A percentile compares a stretch with the other conserved stretches of the same genome.
Evolutionary conservation across 441 rosid genomes (phyloP).

Genomic region (Erodium trifolium): DNA sequence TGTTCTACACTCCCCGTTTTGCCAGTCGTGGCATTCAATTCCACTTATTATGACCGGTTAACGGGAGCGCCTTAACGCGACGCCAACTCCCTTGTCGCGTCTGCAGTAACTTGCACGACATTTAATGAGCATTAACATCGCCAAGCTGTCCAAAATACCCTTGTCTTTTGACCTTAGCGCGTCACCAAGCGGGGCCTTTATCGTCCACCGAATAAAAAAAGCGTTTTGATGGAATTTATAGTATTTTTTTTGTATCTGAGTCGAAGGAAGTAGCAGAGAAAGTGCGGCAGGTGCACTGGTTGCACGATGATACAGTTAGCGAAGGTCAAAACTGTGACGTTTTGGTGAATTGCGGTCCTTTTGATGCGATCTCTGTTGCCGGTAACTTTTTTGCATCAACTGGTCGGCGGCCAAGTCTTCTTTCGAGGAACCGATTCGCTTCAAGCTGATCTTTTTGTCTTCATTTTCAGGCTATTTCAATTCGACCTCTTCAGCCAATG

Average conservation of each 20-base stretch:
- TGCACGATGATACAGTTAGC: neutral
- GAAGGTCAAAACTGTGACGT: conserved; percentile 5
- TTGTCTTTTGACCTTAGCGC: neutral
- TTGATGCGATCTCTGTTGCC: neutral
- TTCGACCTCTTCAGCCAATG: neutral
- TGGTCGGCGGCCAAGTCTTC: neutral
- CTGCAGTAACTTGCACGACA: neutral
- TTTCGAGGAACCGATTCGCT: neutral
- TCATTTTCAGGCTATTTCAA: neutral
- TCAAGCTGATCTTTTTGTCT: neutral
- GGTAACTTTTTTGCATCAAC: no score
- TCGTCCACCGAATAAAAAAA: neutral
- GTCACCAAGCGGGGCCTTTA: neutral
- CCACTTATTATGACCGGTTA: neutral
- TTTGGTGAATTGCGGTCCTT: neutral
- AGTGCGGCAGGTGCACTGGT: neutral
- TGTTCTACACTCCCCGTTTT: neutral
- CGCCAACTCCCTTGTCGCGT: neutral
- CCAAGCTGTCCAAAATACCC: neutral
- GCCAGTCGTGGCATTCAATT: neutral
- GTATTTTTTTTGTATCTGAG: neutral
- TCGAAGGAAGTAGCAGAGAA: conserved; percentile 5
- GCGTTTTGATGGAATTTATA: neutral
- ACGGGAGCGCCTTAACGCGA: neutral
- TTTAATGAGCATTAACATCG: neutral